phyloP scores from a whole-genome alignment of 1,284 basidiomycete genomes.

The Microbotryum scabiosae region DNA sequence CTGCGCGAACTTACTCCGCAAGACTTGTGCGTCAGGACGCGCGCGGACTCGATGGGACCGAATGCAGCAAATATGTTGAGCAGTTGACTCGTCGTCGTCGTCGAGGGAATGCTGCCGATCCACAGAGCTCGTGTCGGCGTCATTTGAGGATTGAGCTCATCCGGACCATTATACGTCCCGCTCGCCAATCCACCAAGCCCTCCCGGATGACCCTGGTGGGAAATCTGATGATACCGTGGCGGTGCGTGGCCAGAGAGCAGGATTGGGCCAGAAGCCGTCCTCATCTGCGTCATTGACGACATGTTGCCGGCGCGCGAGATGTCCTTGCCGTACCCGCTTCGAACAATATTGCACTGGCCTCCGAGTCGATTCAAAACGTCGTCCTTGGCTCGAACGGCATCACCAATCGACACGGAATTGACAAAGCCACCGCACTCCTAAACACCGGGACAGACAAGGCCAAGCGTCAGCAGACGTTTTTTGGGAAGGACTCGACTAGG shows the following conservation, averaged over 20 bases:
- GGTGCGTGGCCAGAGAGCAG: background rate
- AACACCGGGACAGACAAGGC: background rate
- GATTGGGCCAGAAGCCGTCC: conserved; percentile 16
- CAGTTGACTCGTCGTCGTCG: conserved; percentile 84
- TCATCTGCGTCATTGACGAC: conserved; percentile 10
- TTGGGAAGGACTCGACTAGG: background rate
- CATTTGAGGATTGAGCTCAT: conserved; percentile 37
- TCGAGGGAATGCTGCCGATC: conserved; percentile 90
- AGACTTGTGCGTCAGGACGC: conserved; percentile 93
- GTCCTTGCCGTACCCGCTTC: conserved; percentile 97
- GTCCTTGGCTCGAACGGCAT: conserved; percentile 91
- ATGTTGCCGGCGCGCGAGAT: conserved; percentile 71
- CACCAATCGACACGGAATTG: conserved; percentile 89
- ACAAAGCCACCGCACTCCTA: conserved; percentile 98
- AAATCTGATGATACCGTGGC: background rate
- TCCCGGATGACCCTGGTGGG: too few relatives aligned
- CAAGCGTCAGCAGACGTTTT: background rate
- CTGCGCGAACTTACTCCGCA: conserved; percentile 55
- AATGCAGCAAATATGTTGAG: conserved; percentile 85
- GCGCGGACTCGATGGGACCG: conserved; percentile 90
- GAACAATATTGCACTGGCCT: conserved; percentile 80
- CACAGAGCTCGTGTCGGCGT: conserved; percentile 86
- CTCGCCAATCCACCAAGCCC: too few relatives aligned
- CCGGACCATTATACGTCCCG: background rate
- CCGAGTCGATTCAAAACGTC: conserved; percentile 90